These are phyloP conservation scores for Eimeria tenella DNA, from an alignment of 169 alveolate species.

Conservation along the genomic window DNA sequence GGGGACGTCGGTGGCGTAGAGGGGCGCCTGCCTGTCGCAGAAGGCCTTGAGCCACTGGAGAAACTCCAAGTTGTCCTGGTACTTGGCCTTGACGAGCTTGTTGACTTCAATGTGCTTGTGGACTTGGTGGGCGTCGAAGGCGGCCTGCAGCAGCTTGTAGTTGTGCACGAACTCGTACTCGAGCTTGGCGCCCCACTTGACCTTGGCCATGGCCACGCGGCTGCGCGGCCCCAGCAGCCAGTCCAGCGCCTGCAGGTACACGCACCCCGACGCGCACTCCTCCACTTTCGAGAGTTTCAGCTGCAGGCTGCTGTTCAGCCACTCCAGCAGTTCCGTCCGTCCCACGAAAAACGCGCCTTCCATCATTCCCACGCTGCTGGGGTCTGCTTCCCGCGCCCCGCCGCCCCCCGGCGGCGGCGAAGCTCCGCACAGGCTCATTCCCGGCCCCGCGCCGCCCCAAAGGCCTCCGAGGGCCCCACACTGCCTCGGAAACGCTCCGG, in stretches of 20 bases:
- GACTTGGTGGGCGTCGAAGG: slow-evolving; percentile 92
- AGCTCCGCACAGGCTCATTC: slow-evolving; percentile 27
- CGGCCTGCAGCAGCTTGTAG: slow-evolving; percentile 96
- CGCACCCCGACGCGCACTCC: slow-evolving; percentile 97
- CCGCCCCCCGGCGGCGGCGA: slow-evolving; percentile 43
- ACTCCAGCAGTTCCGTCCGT: slow-evolving; percentile 92
- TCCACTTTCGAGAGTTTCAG: slow-evolving; percentile 95
- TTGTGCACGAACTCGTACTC: slow-evolving; percentile 97
- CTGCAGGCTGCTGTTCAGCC: slow-evolving; percentile 91
- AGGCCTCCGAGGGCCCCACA: too few species aligned
- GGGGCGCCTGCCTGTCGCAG: slow-evolving; percentile 87
- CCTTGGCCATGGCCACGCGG: slow-evolving; percentile 89
- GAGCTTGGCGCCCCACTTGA: slow-evolving; percentile 97
- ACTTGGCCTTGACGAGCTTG: slow-evolving; percentile 94
- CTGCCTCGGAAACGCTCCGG: too few species aligned
- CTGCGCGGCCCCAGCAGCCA: slow-evolving; percentile 59
- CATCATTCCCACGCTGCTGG: slow-evolving; percentile 86
- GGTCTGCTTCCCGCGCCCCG: slow-evolving; percentile 66
- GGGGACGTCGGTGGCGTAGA: slow-evolving; percentile 74
- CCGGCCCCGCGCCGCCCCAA: too few species aligned
- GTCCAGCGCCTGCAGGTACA: slow-evolving; percentile 93
- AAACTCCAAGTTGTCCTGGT: slow-evolving; percentile 97
- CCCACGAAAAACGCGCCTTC: slow-evolving; percentile 93
- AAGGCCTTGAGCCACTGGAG: slow-evolving; percentile 98
- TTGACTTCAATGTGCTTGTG: slow-evolving; percentile 93